Conservation (phyloP, 2,329 filamentous ascomycete species). For the Scedosporium boydii region DNA sequence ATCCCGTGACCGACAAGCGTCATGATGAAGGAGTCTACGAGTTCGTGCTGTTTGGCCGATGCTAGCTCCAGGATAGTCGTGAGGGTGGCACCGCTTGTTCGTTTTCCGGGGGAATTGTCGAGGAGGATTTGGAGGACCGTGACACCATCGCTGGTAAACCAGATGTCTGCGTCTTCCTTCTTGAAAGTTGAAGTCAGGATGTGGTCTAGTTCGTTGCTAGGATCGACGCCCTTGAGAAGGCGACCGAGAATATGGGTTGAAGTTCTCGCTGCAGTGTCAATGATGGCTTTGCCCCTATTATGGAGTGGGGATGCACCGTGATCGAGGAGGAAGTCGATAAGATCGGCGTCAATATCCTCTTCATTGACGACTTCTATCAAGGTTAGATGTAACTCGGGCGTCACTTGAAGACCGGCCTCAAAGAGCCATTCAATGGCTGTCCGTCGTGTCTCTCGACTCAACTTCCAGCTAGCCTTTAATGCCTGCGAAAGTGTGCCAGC, state of each 20-base stretch:
- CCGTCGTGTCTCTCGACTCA: slow-evolving; percentile 37
- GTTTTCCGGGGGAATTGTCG: slow-evolving; percentile 35
- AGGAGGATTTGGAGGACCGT: slow-evolving; percentile 38
- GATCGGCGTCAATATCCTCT: slow-evolving; percentile 36
- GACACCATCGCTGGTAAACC: slow-evolving; percentile 38
- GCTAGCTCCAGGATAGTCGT: slow-evolving; percentile 34
- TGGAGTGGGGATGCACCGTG: slow-evolving; percentile 42
- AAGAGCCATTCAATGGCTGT: slow-evolving; percentile 40
- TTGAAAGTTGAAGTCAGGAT: slow-evolving; percentile 36
- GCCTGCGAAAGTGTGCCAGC: slow-evolving; percentile 37
- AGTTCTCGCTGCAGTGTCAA: slow-evolving; percentile 35
- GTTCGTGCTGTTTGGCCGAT: slow-evolving; percentile 23
- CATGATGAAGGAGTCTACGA: slow-evolving; percentile 36
- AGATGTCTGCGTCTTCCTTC: slow-evolving; percentile 26
- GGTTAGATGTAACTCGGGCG: slow-evolving; percentile 39
- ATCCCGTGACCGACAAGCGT: slow-evolving; percentile 26
- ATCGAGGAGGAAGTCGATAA: slow-evolving; percentile 36
- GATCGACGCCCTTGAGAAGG: slow-evolving; percentile 31
- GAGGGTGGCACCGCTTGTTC: slow-evolving; percentile 35
- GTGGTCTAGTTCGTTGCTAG: slow-evolving; percentile 31
- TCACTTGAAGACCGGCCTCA: slow-evolving; percentile 36
- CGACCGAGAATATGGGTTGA: slow-evolving; percentile 28
- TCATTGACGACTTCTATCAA: slow-evolving; percentile 44
- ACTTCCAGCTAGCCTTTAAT: slow-evolving; percentile 43
- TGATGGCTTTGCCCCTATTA: slow-evolving; percentile 42